Base-by-base conservation (phyloP, 2,329 filamentous ascomycete species). In the Hymenotorrendiella dingleyae region DNA sequence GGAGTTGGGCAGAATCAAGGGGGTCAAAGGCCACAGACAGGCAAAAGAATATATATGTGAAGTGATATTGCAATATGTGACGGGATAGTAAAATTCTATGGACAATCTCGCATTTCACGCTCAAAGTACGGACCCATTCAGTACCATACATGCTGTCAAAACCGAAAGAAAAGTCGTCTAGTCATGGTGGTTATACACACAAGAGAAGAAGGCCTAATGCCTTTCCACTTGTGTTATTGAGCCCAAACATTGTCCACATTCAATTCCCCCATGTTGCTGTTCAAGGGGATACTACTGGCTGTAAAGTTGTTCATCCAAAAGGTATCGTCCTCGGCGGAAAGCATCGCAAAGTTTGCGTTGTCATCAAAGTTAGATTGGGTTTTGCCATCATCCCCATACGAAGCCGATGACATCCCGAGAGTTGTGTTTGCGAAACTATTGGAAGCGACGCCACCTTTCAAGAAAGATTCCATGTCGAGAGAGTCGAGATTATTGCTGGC, bases 401-500 rank as follows among this genome's bases (percentile, higher is more conserved):
- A 44, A 22, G 42, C 41, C 10, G 43, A 49, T 10, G 54, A 45
- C 10, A 61, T 41, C 17, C 54, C 46, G 24, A 56, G 43, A 20
- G 50, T 53, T 12, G 40, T 32, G 26, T 28, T 34, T 32, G 46
- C 55, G 8, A 39, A 36, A 16, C 43, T 52, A 7, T 33, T 41
- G 23, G 48, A 37, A 11, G 51, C 43, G 12, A 49, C 48, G 8
- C 48, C 45, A 22, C 44, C 54, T 53, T 74, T 73, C 53, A 73
- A 69, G 56, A 79, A 76, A 44, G 72, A 72, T 46, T 76, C 71
- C 50, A 76, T 72, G 53, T 78, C 76, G 44, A 78, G 67, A 51
- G 63, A 66, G 36, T 65, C 67, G 36, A 78, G 55, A 42, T 76
- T 72, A 45, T 64, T 65, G 40, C 63, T 60, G 37, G 69, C 63